These are phyloP conservation scores for Gnomoniopsis sp. DNA, from an alignment of 2,329 filamentous ascomycete genomes.

Conservation along the genomic window DNA sequence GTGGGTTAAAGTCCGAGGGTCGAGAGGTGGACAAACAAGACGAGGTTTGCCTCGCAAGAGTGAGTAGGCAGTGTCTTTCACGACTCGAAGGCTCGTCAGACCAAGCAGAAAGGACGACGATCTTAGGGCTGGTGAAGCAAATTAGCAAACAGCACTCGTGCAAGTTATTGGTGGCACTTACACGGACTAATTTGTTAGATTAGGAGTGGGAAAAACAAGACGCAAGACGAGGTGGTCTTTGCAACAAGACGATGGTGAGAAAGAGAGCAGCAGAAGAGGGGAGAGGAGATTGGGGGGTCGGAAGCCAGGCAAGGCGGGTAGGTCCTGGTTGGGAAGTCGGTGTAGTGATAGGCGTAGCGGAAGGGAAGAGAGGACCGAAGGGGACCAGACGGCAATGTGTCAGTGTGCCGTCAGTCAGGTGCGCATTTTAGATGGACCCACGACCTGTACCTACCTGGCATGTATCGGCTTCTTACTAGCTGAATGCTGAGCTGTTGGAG, in stretches of 20 bases:
- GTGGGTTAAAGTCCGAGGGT: neutral
- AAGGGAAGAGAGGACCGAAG: neutral
- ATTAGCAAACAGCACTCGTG: too few relatives aligned
- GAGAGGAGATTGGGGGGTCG: neutral
- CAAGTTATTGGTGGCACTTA: too few relatives aligned
- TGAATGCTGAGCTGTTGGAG: too few relatives aligned
- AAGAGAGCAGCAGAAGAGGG: neutral
- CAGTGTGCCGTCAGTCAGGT: slow-evolving; percentile 5
- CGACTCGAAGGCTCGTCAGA: neutral
- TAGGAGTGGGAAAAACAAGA: neutral
- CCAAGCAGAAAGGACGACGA: neutral
- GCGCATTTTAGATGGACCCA: slow-evolving; percentile 4
- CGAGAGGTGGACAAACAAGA: neutral
- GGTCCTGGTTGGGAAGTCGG: neutral
- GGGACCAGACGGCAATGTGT: slow-evolving; percentile 6
- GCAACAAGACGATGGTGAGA: neutral
- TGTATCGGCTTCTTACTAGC: neutral
- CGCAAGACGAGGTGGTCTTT: neutral
- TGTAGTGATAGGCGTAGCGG: neutral
- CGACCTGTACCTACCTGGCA: slow-evolving; percentile 5
- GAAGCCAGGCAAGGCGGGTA: neutral
- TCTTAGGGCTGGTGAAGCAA: neutral
- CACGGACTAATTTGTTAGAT: neutral
- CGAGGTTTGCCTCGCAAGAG: neutral
- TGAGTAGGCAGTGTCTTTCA: neutral